Percentiles rank a stretch among this genome's conserved stretches.
Evolutionary conservation across 2,329 filamentous ascomycete species (phyloP).

Genomic region (Fusarium stilboides): DNA sequence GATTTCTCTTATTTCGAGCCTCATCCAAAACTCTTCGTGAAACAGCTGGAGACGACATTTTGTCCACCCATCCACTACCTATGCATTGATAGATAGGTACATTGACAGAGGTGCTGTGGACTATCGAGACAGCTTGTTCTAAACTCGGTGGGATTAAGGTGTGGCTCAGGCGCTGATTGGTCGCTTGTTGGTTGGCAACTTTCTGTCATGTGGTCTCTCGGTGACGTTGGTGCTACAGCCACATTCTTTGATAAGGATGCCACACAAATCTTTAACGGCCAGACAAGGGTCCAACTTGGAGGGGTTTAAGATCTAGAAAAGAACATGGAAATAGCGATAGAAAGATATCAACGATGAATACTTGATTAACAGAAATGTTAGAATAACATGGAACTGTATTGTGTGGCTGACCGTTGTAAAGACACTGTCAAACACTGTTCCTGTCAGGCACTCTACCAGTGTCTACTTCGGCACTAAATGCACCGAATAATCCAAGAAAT

Average conservation of each 20-base stretch:
- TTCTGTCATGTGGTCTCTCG: constrained; percentile 16
- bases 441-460: too few species aligned
- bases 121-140: constrained; percentile 26
- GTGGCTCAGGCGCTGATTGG: constrained; percentile 27
- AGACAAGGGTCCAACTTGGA: neutral
- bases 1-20: constrained; percentile 43
- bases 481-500: neutral
- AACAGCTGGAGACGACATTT: constrained; percentile 33
- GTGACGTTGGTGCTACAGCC: constrained; percentile 8
- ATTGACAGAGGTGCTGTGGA: constrained; percentile 11
- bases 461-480: neutral
- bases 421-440: too few species aligned
- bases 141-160: neutral
- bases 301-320: neutral
- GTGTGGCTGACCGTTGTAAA: too few species aligned
- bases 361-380: too few species aligned
- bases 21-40: constrained; percentile 31
- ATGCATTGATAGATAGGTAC: neutral
- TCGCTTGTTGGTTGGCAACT: neutral
- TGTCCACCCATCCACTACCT: neutral
- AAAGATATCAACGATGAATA: neutral
- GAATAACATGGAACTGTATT: too few species aligned
- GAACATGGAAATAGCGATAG: neutral
- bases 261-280: neutral
- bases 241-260: neutral